These are phyloP conservation scores for Pseudogymnoascus sp. DNA, from an alignment of 2,329 filamentous ascomycete species.

Conservation along the genomic window DNA sequence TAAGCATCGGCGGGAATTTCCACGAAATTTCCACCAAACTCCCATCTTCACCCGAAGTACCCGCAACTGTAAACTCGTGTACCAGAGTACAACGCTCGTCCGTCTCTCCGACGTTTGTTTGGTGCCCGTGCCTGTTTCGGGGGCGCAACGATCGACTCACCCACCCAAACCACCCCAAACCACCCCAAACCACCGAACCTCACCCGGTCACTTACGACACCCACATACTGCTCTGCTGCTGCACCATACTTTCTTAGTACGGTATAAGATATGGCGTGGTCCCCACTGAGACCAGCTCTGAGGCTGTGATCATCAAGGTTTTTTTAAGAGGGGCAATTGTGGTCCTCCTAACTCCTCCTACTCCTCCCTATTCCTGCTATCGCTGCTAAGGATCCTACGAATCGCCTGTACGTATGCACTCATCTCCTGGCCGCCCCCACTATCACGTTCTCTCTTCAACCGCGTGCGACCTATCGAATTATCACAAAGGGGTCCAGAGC, in stretches of 20 bases:
- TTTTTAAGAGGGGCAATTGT: constrained; percentile 5
- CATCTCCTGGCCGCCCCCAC: not conserved
- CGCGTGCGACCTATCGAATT: not conserved
- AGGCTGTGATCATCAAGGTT: constrained; percentile 7
- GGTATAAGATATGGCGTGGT: constrained; percentile 3
- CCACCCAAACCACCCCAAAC: not conserved
- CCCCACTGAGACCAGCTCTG: constrained; percentile 1
- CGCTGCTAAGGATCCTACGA: constrained; percentile 3
- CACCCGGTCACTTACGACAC: not conserved
- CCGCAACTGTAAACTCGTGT: not conserved
- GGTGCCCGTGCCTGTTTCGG: constrained; percentile 6
- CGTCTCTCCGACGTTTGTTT: not conserved
- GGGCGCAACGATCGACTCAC: constrained; percentile 3
- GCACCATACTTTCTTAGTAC: not conserved
- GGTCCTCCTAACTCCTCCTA: not conserved
- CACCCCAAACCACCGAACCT: not conserved
- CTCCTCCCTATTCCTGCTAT: not conserved
- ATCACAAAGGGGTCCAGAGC: constrained; percentile 4
- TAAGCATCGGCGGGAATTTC: not conserved
- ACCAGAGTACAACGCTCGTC: not conserved
- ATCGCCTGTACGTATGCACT: not conserved
- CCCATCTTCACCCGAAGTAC: not conserved
- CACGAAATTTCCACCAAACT: not conserved
- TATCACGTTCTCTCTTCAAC: not conserved
- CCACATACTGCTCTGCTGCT: no score